These are phyloP conservation scores for Bipolaris gigantea DNA, from an alignment of 2,329 filamentous ascomycete species.

Conservation along the genomic window DNA sequence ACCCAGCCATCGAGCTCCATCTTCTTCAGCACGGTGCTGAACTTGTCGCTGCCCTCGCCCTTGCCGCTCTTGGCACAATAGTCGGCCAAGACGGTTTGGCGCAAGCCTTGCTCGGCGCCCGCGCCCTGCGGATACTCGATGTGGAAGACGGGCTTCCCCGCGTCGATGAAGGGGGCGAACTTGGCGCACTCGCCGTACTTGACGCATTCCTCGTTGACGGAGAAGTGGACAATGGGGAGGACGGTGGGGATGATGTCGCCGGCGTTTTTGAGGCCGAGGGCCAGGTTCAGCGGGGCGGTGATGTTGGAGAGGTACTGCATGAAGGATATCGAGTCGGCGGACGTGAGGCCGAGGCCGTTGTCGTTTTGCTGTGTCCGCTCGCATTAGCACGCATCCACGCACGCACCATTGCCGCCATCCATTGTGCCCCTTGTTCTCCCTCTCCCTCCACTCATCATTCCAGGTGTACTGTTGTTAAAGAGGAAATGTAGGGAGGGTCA, in stretches of 20 bases:
- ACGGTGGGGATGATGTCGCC: slow-evolving; percentile 59
- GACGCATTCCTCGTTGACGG: slow-evolving; percentile 71
- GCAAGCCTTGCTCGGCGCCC: slow-evolving; percentile 31
- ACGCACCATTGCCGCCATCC: too few relatives aligned
- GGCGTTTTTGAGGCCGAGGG: slow-evolving; percentile 70
- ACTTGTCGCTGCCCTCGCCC: slow-evolving; percentile 51
- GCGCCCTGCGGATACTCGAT: slow-evolving; percentile 68
- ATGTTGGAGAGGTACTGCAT: slow-evolving; percentile 62
- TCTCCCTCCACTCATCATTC: too few relatives aligned
- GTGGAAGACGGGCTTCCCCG: slow-evolving; percentile 70
- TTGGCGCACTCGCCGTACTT: slow-evolving; percentile 62
- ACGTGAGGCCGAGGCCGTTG: slow-evolving; percentile 63
- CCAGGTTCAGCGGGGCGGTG: slow-evolving; percentile 58
- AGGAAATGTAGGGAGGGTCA: too few relatives aligned
- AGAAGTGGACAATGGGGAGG: slow-evolving; percentile 61
- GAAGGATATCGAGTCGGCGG: slow-evolving; percentile 60
- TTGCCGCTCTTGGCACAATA: slow-evolving; percentile 47
- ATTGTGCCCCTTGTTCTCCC: too few relatives aligned
- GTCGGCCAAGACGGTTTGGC: slow-evolving; percentile 35
- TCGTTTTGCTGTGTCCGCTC: slow-evolving; percentile 61
- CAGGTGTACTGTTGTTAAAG: too few relatives aligned
- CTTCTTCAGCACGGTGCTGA: slow-evolving; percentile 68
- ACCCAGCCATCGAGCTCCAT: slow-evolving; percentile 67
- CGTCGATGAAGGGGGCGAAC: slow-evolving; percentile 61
- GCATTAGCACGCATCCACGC: too few relatives aligned